Base-by-base conservation (phyloP, 306 rosid species). In the Pterocarpus macrocarpus region DNA sequence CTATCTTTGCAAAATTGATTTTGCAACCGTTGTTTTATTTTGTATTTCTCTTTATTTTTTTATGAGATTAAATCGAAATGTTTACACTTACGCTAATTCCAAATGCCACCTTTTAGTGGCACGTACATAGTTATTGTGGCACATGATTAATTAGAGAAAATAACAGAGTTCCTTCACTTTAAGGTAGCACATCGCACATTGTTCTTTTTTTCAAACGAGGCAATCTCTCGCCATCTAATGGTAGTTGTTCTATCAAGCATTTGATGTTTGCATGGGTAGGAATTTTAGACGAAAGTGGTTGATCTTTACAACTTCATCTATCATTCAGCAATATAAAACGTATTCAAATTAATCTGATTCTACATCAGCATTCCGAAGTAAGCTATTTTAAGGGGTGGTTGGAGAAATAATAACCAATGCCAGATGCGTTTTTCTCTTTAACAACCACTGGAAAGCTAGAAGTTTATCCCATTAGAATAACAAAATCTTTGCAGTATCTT, bases 171-270 rank as follows among this genome's bases (percentile, higher is more conserved):
- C 12, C 57, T 78, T 79, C 49, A 7, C 61, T 76, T 30, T 22
- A 70, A 53, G 62, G 57, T 38, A 73, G 22, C 34, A 16, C 72
- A 59, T 35, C 22, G 33, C 45, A 50, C 4, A 15, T 76, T 39
- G 59, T 52, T 47, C 68, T 30, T 41, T 49, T 22, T 69, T 55
- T 49, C 72, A 57, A 74, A 62, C 8, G 28, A 7, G 35, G 13
- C 69, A 74, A 73, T 56, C 43, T 66, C 11, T 63, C 62, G 43
- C 68, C 30, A 45, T 3, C 7, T 34, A 76, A 62, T 53, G 81
- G 52, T 15, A 47, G 68, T 76, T 7, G 52, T 62, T 76, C 43
- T 61, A 36, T 76, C 82, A 76, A 55, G 71, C 80, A 67, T 81
- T 73, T 35, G 49, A 72, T 39, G 69, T 74, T 81, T 66, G 44